These are phyloP conservation scores for Arctostaphylos glauca DNA, from an alignment of 148 eudicot species.

Conservation along the genomic window DNA sequence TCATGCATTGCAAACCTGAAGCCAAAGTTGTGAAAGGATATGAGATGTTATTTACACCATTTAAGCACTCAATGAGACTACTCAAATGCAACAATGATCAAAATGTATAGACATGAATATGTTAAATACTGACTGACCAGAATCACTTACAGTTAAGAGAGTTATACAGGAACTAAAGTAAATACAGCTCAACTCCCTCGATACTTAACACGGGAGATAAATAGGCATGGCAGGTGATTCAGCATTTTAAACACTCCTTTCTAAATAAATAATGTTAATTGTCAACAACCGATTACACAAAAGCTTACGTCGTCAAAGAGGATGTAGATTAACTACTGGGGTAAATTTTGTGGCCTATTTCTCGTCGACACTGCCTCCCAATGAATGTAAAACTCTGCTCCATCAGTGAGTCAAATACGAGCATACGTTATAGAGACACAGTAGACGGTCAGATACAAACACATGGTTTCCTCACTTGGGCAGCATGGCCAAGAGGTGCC, in stretches of 20 bases:
- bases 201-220: background rate
- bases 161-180: background rate
- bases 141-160: background rate
- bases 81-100: background rate
- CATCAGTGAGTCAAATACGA: background rate
- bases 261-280: background rate
- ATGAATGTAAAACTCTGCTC: background rate
- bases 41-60: background rate
- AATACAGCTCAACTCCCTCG: background rate
- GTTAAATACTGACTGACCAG: background rate
- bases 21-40: slow-evolving; percentile 8
- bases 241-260: background rate
- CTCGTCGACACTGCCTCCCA: background rate
- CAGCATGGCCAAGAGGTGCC: background rate
- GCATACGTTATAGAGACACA: too few relatives aligned
- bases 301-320: background rate
- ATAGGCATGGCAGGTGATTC: background rate
- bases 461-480: too few relatives aligned
- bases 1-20: slow-evolving; percentile 97
- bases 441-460: too few relatives aligned
- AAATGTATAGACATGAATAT: background rate
- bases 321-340: background rate
- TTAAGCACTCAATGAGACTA: background rate
- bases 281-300: background rate
- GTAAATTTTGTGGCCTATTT: background rate